Percentiles rank a stretch among this genome's conserved stretches.
Evolutionary conservation across 306 rosid genomes (phyloP).

Genomic region (Biancaea sappan): DNA sequence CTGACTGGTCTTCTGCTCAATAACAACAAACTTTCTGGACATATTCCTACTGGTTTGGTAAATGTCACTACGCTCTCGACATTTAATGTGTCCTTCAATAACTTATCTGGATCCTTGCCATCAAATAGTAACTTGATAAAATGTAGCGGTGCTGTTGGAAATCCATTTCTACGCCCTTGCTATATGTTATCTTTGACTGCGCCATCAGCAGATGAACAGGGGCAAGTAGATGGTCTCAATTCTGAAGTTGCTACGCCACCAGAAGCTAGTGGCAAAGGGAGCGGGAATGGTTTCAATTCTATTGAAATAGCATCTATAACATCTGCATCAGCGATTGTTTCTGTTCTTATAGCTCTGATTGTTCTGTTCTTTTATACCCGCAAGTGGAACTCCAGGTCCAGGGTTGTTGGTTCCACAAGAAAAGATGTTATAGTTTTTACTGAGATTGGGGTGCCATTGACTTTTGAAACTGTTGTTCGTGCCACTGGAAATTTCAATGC

Average conservation of each 20-base stretch:
- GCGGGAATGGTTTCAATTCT: conserved; percentile 59
- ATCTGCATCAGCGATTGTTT: conserved; percentile 92
- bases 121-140: conserved; percentile 58
- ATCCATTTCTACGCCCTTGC: conserved; percentile 66
- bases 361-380: conserved; percentile 72
- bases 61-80: conserved; percentile 64
- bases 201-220: conserved; percentile 60
- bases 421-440: conserved; percentile 84
- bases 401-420: conserved; percentile 59
- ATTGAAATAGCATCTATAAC: conserved; percentile 94
- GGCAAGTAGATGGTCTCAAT: conserved; percentile 36
- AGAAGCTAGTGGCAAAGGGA: conserved; percentile 26
- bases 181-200: conserved; percentile 43
- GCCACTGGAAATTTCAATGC: conserved; percentile 82
- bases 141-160: conserved; percentile 82
- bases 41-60: conserved; percentile 80
- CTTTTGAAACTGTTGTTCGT: conserved; percentile 76
- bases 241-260: conserved; percentile 49
- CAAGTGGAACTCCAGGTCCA: conserved; percentile 79
- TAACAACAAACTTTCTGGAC: conserved; percentile 79
- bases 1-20: conserved; percentile 70
- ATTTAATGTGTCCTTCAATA: conserved; percentile 89
- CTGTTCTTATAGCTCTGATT: conserved; percentile 76
- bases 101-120: conserved; percentile 85
- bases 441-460: conserved; percentile 73